phyloP scores from a whole-genome alignment of 345 rosid species.

The Populus tremula region DNA sequence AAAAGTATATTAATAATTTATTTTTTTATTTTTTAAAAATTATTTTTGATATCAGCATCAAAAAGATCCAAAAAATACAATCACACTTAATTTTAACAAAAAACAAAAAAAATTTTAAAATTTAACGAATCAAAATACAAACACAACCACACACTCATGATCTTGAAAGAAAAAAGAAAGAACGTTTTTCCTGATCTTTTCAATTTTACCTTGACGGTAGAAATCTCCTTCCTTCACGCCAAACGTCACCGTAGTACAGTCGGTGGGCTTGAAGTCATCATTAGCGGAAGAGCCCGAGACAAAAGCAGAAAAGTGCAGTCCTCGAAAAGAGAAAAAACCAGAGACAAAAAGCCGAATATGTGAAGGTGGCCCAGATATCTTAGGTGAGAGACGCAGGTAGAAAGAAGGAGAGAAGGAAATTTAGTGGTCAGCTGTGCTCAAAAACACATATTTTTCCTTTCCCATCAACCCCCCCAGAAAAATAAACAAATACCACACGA shows the following conservation, averaged over 20 bases:
- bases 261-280: not conserved
- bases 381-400: not conserved
- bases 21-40: too few relatives aligned
- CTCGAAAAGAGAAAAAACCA: not conserved
- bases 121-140: too few relatives aligned
- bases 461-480: not conserved
- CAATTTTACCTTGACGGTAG: not conserved
- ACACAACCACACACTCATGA: too few relatives aligned
- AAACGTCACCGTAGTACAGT: not conserved
- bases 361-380: not conserved
- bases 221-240: not conserved
- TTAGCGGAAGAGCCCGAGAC: not conserved
- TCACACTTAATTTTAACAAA: too few relatives aligned
- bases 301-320: conserved; percentile 2
- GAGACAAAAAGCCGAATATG: not conserved
- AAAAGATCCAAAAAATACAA: too few relatives aligned
- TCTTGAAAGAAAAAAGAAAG: too few relatives aligned
- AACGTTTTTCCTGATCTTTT: not conserved
- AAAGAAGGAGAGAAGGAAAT: not conserved
- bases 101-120: too few relatives aligned
- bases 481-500: not conserved
- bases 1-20: too few relatives aligned
- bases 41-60: too few relatives aligned
- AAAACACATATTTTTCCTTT: not conserved
- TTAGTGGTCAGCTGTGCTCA: too few relatives aligned